Conservation (phyloP, 352 stramenopile species). For the Globisporangium nodosum region DNA sequence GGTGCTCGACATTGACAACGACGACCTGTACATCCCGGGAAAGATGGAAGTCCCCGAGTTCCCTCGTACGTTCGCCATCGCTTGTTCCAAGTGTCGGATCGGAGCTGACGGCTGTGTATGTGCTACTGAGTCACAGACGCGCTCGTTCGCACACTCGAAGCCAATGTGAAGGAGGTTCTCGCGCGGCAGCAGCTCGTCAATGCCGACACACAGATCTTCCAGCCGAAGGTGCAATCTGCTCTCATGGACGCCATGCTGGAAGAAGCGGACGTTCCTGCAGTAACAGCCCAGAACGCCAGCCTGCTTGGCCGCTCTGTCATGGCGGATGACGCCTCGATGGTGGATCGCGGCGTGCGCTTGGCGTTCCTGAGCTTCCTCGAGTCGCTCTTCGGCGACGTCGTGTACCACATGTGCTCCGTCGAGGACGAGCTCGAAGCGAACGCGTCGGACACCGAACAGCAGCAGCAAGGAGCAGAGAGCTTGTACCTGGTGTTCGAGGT, state of each 20-base stretch:
- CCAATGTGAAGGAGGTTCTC: conserved; percentile 30
- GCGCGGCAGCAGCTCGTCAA: conserved; percentile 29
- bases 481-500: conserved; percentile 49
- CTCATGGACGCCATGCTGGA: conserved; percentile 30
- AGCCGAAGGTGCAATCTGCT: conserved; percentile 11
- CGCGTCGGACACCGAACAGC: background rate
- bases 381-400: conserved; percentile 52
- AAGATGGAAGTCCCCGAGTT: conserved; percentile 62
- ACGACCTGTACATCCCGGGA: conserved; percentile 65
- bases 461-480: background rate
- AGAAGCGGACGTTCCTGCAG: background rate
- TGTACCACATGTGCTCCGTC: conserved; percentile 60
- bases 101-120: background rate
- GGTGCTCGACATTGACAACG: conserved; percentile 61
- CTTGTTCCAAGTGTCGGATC: background rate
- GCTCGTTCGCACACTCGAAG: conserved; percentile 48
- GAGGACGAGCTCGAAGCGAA: conserved; percentile 26
- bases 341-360: conserved; percentile 27
- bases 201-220: conserved; percentile 50
- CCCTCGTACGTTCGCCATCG: conserved; percentile 31
- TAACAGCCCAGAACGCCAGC: background rate
- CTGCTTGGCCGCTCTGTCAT: background rate
- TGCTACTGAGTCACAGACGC: conserved; percentile 23
- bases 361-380: conserved; percentile 55
- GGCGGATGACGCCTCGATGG: background rate